Evolutionary conservation across 257 asterid species (phyloP), one percentile per base, ranked within the genome.

Genomic region (Fraxinus quadrangulata): DNA sequence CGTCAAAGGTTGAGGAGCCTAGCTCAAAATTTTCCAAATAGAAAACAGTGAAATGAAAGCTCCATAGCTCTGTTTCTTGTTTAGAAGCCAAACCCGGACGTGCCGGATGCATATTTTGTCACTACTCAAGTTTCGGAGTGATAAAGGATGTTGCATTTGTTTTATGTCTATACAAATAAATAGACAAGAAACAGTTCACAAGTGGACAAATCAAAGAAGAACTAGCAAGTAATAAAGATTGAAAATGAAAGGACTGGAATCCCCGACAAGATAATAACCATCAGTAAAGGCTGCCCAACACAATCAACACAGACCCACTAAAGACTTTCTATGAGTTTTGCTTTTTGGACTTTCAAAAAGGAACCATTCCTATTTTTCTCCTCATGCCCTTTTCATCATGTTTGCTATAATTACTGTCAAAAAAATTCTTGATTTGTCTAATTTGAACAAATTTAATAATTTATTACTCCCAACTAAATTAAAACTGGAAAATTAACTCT

Each of bases 261-360:
- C 34, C 77, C 90, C 97, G 97, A 93, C 96, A 91, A 82, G 79
- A 76, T 82, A 83, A 83, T 91, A 83, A 86, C 88, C 82, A 80
- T 78, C 65, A 79, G 84, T 73, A 85, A 89, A 85, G 84, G 85
- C 67, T 81, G 47, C 75, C 87, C 89, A 85, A 82, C 89, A 89
- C 79, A 72, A 90, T 88, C 78, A 85, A 84, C 71, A 79, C 78
- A 67, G 90, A 79, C 91, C 96, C 92, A 87, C 92, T 74, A 89
- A 77, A 71, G 87, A 81, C 76, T 81, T 78, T 67, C 40, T 31
- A 72, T 75, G 72, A 68, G 70, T 80, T 72, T 71, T 75, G 76
- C 74, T 75, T 85, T 76, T 75, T 67, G 77, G 79, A 78, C 79
- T 69, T 79, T 78, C 71, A 17, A 70, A 78, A 75, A 80, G 81